Percentiles rank a stretch among this genome's conserved stretches.
These are phyloP conservation scores for Cyclotella atomus DNA, from an alignment of 108 stramenopile genomes.

Conservation along the genomic window DNA sequence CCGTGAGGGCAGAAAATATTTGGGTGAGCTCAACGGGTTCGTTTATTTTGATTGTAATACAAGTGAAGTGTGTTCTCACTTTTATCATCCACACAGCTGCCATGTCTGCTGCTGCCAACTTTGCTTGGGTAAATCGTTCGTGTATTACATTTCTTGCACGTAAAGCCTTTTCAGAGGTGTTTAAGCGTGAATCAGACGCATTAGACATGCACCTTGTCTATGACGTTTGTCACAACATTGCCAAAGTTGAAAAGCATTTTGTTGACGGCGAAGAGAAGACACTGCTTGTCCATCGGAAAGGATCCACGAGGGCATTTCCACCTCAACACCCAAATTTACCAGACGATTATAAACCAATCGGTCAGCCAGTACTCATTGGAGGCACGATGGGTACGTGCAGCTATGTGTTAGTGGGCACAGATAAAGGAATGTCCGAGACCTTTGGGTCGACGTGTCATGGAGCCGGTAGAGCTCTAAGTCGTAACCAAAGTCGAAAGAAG, in stretches of 20 bases:
- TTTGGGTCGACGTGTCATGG: conserved; percentile 91
- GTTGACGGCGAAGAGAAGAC: conserved; percentile 74
- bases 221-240: conserved; percentile 89
- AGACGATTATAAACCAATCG: conserved; percentile 83
- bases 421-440: conserved; percentile 83
- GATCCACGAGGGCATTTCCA: conserved; percentile 83
- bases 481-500: conserved; percentile 69
- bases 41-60: neutral
- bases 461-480: conserved; percentile 81
- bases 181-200: conserved; percentile 77
- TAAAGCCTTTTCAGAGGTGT: conserved; percentile 82
- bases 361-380: conserved; percentile 87
- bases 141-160: conserved; percentile 81
- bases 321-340: conserved; percentile 88
- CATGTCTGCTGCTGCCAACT: conserved; percentile 88
- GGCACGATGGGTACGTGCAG: conserved; percentile 91
- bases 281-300: conserved; percentile 87
- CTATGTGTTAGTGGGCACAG: conserved; percentile 62
- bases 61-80: neutral
- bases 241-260: conserved; percentile 86
- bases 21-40: conserved; percentile 35
- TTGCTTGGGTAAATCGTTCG: conserved; percentile 88
- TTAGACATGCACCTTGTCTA: conserved; percentile 90
- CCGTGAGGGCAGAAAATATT: conserved; percentile 82
- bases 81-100: conserved; percentile 19